Conservation (phyloP, 1,139 yeast genomes). For the Suhomyces ambrosiae region DNA sequence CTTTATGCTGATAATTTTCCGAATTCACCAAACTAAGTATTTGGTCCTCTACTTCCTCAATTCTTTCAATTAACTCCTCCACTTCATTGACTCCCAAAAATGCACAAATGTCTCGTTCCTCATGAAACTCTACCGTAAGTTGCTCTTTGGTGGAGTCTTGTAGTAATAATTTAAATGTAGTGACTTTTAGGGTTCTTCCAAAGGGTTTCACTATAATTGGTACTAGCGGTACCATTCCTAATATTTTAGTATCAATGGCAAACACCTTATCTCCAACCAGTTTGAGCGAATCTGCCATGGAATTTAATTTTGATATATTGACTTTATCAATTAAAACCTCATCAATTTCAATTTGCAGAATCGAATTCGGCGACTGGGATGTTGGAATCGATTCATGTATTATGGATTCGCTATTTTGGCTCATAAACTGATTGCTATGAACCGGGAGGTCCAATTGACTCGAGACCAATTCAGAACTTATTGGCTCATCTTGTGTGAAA, state of each 20-base stretch:
- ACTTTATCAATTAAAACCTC: conserved; percentile 20
- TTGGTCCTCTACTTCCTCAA: conserved; percentile 4
- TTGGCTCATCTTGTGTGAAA: background rate
- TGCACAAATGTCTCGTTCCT: conserved; percentile 29
- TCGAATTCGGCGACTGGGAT: background rate
- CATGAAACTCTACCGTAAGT: conserved; percentile 28
- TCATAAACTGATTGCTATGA: conserved; percentile 6
- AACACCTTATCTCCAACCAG: conserved; percentile 19
- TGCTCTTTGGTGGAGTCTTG: conserved; percentile 15
- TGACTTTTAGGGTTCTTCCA: conserved; percentile 31
- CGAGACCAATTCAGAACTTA: conserved; percentile 2
- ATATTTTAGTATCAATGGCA: conserved; percentile 23
- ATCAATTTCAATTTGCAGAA: conserved; percentile 10
- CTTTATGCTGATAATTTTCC: background rate
- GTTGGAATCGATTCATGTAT: background rate
- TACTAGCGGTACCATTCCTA: conserved; percentile 22
- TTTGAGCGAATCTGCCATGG: conserved; percentile 11
- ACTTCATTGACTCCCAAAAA: conserved; percentile 32
- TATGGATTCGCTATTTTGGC: conserved; percentile 1
- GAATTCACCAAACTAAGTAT: conserved; percentile 2
- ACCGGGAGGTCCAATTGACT: conserved; percentile 2
- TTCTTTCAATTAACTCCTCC: conserved; percentile 25
- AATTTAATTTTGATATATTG: conserved; percentile 13
- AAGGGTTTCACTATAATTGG: conserved; percentile 34
- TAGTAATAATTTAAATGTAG: conserved; percentile 27